A percentile compares a stretch with the other conserved stretches of the same genome.
Evolutionary conservation across 2,329 filamentous ascomycete genomes (phyloP).

Genomic region (Talaromyces sp.): DNA sequence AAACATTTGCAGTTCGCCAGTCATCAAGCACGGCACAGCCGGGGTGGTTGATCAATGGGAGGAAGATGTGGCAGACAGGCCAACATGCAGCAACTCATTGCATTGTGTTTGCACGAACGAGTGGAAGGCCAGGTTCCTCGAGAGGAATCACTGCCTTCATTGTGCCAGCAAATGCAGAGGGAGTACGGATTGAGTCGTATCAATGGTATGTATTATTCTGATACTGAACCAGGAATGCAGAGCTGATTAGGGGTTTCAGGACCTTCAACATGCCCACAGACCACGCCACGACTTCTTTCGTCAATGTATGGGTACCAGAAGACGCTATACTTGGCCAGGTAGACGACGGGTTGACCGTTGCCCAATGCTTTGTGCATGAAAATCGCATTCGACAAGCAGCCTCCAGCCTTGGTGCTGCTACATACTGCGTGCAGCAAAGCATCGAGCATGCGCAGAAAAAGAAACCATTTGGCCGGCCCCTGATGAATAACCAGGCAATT

Average conservation of each 20-base stretch:
- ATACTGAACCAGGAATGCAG: neutral
- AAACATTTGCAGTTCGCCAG: conserved; percentile 43
- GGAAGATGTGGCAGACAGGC: conserved; percentile 63
- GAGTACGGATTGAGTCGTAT: conserved; percentile 52
- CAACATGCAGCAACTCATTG: conserved; percentile 59
- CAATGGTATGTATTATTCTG: conserved; percentile 34
- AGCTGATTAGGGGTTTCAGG: conserved; percentile 23
- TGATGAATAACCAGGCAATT: conserved; percentile 51
- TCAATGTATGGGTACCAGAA: conserved; percentile 53
- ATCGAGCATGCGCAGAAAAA: conserved; percentile 53
- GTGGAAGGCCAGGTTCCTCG: conserved; percentile 48
- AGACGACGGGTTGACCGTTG: conserved; percentile 54
- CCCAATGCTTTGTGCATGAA: conserved; percentile 62
- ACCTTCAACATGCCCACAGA: conserved; percentile 64
- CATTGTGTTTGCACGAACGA: conserved; percentile 57
- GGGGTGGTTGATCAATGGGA: conserved; percentile 49
- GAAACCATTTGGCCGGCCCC: conserved; percentile 21
- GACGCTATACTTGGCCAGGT: conserved; percentile 49
- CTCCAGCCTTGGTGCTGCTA: conserved; percentile 43
- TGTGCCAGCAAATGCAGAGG: conserved; percentile 49
- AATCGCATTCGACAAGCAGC: conserved; percentile 63
- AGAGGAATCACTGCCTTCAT: conserved; percentile 59
- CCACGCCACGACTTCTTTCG: conserved; percentile 56
- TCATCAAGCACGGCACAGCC: conserved; percentile 20
- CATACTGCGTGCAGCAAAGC: conserved; percentile 54